Evolutionary conservation across 1,284 basidiomycete species (phyloP), one percentile per base, ranked within the genome.

Genomic region (Flammula alnicola): DNA sequence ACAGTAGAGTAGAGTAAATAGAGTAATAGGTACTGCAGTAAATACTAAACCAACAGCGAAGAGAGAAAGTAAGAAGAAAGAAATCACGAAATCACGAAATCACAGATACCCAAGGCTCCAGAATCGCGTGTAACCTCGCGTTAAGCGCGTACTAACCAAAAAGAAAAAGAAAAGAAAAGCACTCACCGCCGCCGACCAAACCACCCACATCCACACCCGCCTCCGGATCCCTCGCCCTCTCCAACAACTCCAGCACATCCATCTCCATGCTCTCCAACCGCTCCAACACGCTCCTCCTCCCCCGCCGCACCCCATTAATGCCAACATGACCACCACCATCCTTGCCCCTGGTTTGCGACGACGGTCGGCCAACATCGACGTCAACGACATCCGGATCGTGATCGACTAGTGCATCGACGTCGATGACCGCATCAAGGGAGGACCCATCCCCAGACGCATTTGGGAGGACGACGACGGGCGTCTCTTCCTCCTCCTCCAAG

Each of bases 141-240:
- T 19, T 19, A n/a, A n/a, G 19, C 26, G 9, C 22, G 23, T 16
- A 26, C n/a, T 26, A 22, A 25, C 5, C 5, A 30, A 30, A n/a
- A 26, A 32, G 10, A 38, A 17, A 40, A 14, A 12, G 23, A 23
- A n/a, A 11, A 25, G n/a, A 17, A 14, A 32, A 6, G 27, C 9
- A 29, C 25, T 12, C 25, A 11, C 7, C 19, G 12, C 19, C 31
- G 27, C 19, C n/a, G 39, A 17, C 14, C 27, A n/a, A n/a, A n/a
- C 39, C 12, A n/a, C 19, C 25, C 23, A 19, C 9, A 37, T 3
- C 16, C 9, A 48, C 31, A 43, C 31, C 43, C 12, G 49, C 49
- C 3, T 50, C 36, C 17, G 52, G 52, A 41, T 49, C 52, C n/a
- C 45, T 41, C 16, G 35, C 27, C 31, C 49, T 51, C 39, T 56